Evolutionary conservation across 805 yeast species (phyloP), one percentile per base, ranked within the genome.

Genomic region (Barnettozyma siamensis): DNA sequence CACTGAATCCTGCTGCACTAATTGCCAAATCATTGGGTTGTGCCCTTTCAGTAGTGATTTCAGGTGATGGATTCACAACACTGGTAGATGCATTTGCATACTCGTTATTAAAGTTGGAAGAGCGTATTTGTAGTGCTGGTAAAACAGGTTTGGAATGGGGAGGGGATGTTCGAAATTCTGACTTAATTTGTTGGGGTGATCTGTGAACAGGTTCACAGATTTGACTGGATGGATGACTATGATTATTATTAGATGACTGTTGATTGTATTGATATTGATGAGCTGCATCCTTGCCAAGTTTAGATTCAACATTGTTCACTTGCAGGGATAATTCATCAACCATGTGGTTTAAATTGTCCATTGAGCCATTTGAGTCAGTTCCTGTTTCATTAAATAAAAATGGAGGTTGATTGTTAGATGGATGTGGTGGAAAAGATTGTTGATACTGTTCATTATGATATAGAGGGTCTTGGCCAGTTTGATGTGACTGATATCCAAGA

Each of bases 271-370:
- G 13, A 26, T 31, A 33, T 4, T 30, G 18, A 16, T 27, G 8
- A 10, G 8, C 20, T 19, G n/a, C 26, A 11, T 19, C 26, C 17
- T 27, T 19, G 11, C 49, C 54, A 7, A 57, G 16, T 21, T 51
- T 54, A 10, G 31, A 40, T 36, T 49, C 55, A 12, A 54, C 57
- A 7, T 52, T 37, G 28, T 48, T 45, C 19, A 57, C 58, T 34
- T 54, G 54, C 1, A 65, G 49, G 13, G 55, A 38, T 41, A 55
- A 39, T n/a, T 62, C 51, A 36, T 65, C 67, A 19, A 66, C 65
- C 65, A 66, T 62, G 13, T 57, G 53, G 5, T 54, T 54, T 35
- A 69, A 39, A 29, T 58, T 64, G 23, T 62, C 64, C 20, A 63
- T 52, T 0, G 58, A 47, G 1, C 40, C 48, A 33, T 26, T 37